Conservation (phyloP, 331 rosid species). For the Dryas integrifolia region DNA sequence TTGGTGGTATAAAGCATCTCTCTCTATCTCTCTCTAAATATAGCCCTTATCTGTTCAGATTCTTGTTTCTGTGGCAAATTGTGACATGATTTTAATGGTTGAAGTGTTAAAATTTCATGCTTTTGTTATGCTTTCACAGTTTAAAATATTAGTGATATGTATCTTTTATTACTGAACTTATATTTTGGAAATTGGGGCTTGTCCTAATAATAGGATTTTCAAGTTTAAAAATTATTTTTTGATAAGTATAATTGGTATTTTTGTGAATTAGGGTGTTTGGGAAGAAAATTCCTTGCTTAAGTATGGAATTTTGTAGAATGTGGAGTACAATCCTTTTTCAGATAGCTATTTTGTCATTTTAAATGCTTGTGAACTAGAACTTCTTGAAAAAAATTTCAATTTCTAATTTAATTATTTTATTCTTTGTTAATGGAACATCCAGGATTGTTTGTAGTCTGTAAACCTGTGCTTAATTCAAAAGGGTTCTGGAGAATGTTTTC, state of each 20-base stretch:
- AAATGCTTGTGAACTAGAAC: background rate
- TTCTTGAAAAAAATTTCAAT: background rate
- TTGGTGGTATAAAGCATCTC: conserved; percentile 33
- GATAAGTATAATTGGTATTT: background rate
- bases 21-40: background rate
- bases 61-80: background rate
- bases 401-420: background rate
- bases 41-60: background rate
- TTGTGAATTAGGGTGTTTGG: conserved; percentile 10
- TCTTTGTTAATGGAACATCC: background rate
- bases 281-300: conserved; percentile 6
- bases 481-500: background rate
- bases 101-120: background rate
- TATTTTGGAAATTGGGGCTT: background rate
- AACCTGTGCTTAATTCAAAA: background rate
- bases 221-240: background rate
- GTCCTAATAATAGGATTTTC: background rate
- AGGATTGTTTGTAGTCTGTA: background rate
- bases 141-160: background rate
- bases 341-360: background rate
- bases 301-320: conserved; percentile 22
- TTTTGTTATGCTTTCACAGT: conserved; percentile 8
- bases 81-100: background rate
- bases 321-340: background rate
- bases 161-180: background rate